Percentiles rank a stretch among this genome's conserved stretches.
phyloP scores from a whole-genome alignment of 371 early-diverging fungal genomes.

The Circinella minor region DNA sequence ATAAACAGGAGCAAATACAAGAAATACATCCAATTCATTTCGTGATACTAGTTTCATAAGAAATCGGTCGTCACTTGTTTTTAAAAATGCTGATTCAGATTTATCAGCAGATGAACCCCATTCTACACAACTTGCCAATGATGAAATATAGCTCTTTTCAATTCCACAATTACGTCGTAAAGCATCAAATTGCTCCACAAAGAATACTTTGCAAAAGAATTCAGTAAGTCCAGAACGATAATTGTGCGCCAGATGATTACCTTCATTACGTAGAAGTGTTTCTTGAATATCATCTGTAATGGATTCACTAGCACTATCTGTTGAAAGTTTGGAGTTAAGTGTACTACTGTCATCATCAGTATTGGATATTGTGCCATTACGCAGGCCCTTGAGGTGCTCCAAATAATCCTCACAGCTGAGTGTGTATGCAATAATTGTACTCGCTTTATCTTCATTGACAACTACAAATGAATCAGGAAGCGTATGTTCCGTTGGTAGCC shows the following conservation, averaged over 20 bases:
- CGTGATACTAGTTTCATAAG: constrained; percentile 92
- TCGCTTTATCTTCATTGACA: constrained; percentile 92
- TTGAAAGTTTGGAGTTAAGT: background rate
- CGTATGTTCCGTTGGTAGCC: constrained; percentile 81
- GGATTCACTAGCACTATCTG: constrained; percentile 4
- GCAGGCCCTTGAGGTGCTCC: constrained; percentile 31
- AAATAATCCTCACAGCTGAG: constrained; percentile 63
- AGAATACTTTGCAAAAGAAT: constrained; percentile 90
- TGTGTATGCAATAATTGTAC: constrained; percentile 92
- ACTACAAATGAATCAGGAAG: constrained; percentile 86
- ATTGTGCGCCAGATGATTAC: constrained; percentile 74
- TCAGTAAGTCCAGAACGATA: constrained; percentile 81
- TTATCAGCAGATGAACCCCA: constrained; percentile 94
- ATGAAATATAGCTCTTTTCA: constrained; percentile 83
- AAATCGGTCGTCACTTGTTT: constrained; percentile 92
- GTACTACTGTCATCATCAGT: background rate
- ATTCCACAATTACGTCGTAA: constrained; percentile 88
- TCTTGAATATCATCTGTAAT: constrained; percentile 51
- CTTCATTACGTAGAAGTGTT: constrained; percentile 67
- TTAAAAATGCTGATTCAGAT: constrained; percentile 91
- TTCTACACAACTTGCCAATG: constrained; percentile 85
- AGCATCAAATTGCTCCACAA: constrained; percentile 94
- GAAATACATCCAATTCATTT: constrained; percentile 90
- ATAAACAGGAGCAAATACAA: constrained; percentile 93
- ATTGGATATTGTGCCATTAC: background rate